Evolutionary conservation across 352 stramenopile species (phyloP).

Genomic region (Pythium coloratum): DNA sequence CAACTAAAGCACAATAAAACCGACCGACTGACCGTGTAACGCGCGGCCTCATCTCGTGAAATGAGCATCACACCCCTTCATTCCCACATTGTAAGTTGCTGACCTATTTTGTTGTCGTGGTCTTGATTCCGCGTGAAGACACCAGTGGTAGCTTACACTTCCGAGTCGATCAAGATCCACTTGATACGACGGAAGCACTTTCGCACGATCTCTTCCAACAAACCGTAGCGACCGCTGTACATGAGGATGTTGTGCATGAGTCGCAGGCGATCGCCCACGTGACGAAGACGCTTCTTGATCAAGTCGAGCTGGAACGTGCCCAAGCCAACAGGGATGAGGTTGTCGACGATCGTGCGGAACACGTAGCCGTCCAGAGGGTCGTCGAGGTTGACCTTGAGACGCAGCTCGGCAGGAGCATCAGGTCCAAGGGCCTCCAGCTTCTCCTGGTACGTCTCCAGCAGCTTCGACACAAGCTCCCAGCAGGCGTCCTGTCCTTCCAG

Average conservation of each 20-base stretch:
- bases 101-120: constrained; percentile 5
- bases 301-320: constrained; percentile 83
- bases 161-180: constrained; percentile 91
- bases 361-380: constrained; percentile 85
- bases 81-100: not conserved
- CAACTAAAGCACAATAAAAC: not conserved
- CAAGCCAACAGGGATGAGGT: constrained; percentile 76
- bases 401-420: constrained; percentile 64
- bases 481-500: constrained; percentile 72
- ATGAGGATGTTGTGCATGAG: constrained; percentile 91
- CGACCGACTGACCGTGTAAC: not conserved
- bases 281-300: constrained; percentile 88
- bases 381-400: constrained; percentile 63
- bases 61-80: not conserved
- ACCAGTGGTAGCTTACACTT: constrained; percentile 52
- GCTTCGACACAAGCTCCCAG: constrained; percentile 65
- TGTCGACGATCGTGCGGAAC: constrained; percentile 86
- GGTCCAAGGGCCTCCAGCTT: constrained; percentile 73
- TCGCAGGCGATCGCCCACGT: constrained; percentile 81
- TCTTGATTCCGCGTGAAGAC: not conserved
- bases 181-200: constrained; percentile 92
- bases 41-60: not conserved
- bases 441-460: constrained; percentile 71
- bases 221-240: constrained; percentile 80
- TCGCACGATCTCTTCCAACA: constrained; percentile 87